Base-by-base conservation (phyloP, 768 basidiomycete species). In the Mycena leptocephala region DNA sequence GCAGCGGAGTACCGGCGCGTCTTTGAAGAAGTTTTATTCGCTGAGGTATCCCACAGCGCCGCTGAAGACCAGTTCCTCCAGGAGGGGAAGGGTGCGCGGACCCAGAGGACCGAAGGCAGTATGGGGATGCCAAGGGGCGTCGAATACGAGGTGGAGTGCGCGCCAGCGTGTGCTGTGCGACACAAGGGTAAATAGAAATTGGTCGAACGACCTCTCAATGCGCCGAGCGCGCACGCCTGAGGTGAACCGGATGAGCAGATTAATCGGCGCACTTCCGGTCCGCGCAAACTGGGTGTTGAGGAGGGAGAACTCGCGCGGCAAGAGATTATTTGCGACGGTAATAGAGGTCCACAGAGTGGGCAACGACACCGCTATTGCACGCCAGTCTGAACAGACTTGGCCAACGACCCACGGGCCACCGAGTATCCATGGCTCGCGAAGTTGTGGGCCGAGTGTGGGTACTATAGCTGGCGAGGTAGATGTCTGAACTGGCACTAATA, bases 291-390 rank as follows among this genome's bases (percentile, higher is more conserved):
- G 70, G 46, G 22, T 32, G 20, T 48, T 4, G 37, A 63, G 46
- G 16, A 63, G 22, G n/a, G 5, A 2, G 5, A 37, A 20, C 16
- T 58, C 55, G 56, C 56, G 68, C 20, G 4, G 10, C 26, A 9
- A 22, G 1, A 41, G 3, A 1, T 8, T 32, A 14, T 26, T n/a
- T 24, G 24, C 1, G 22, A 59, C 8, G 13, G 28, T 24, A 41
- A 70, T 41, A 10, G 68, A 46, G 0, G 68, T 46, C 68, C 68
- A 70, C 28, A 70, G 41, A 32, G 39, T 48, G 3, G 68, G 55
- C 1, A 32, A 32, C 2, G 68, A 30, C 14, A 59, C 16, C 11
- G 68, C 68, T 7, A 59, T 37, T 6, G 41, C 28, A 11, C 68
- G 56, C 68, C 68, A 70, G 11, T 32, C 26, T 0, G 28, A 24